Evolutionary conservation across 2,329 filamentous ascomycete species (phyloP).

Genomic region (Botrytis deweyae): DNA sequence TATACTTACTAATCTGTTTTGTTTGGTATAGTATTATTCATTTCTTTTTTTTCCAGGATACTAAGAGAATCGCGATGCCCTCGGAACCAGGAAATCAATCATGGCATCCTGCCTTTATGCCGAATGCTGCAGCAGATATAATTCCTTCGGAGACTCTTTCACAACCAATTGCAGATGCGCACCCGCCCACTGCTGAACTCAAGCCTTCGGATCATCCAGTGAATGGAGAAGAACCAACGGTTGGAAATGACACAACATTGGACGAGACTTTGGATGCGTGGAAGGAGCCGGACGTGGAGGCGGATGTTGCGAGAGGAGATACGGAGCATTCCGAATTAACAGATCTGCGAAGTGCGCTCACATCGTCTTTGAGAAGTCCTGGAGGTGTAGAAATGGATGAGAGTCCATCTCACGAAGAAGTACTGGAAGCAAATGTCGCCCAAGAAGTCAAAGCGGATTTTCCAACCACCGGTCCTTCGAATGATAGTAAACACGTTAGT

Average conservation of each 20-base stretch:
- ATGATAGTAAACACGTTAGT: slow-evolving; percentile 55
- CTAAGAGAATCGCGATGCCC: slow-evolving; percentile 41
- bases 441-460: slow-evolving; percentile 30
- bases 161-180: slow-evolving; percentile 11
- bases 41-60: slow-evolving; percentile 30
- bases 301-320: slow-evolving; percentile 18
- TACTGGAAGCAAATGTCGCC: slow-evolving; percentile 17
- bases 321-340: slow-evolving; percentile 29
- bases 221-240: background rate
- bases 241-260: background rate
- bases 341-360: slow-evolving; percentile 33
- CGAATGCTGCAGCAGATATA: slow-evolving; percentile 42
- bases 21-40: slow-evolving; percentile 33
- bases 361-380: slow-evolving; percentile 33
- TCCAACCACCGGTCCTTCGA: slow-evolving; percentile 33
- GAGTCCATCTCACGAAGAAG: slow-evolving; percentile 27
- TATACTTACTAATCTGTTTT: slow-evolving; percentile 8
- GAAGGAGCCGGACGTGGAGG: background rate
- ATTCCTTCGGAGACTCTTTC: slow-evolving; percentile 23
- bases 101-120: slow-evolving; percentile 55
- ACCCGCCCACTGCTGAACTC: slow-evolving; percentile 1
- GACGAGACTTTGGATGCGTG: slow-evolving; percentile 13
- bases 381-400: slow-evolving; percentile 36
- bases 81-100: slow-evolving; percentile 46
- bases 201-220: background rate